Percentiles rank a stretch among this genome's conserved stretches.
Evolutionary conservation across 208 protist genomes (phyloP).

Genomic region (Tritrichomonas foetus): DNA sequence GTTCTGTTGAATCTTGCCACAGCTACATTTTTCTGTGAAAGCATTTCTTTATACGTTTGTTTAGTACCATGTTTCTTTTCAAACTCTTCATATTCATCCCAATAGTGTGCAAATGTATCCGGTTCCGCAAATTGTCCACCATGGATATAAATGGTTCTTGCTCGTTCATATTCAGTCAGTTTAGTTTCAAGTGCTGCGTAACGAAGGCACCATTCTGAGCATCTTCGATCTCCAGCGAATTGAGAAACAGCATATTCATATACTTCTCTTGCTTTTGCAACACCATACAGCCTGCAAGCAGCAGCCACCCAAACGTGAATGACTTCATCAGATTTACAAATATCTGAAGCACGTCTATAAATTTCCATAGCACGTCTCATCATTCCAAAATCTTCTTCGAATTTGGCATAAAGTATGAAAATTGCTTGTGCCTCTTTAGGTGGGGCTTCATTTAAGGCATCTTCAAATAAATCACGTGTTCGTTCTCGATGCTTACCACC

Average conservation of each 20-base stretch:
- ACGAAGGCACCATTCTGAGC: neutral
- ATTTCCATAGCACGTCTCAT: neutral
- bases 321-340: neutral
- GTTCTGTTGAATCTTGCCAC: neutral
- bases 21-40: slow-evolving; percentile 27
- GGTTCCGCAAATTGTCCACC: slow-evolving; percentile 35
- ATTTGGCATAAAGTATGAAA: neutral
- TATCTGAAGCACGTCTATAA: neutral
- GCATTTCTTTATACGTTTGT: slow-evolving; percentile 22
- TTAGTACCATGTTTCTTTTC: neutral
- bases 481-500: neutral
- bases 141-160: neutral
- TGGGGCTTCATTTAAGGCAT: neutral
- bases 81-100: neutral
- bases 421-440: neutral
- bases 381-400: slow-evolving; percentile 35
- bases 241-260: slow-evolving; percentile 20
- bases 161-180: neutral
- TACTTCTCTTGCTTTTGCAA: neutral
- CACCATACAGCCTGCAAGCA: neutral
- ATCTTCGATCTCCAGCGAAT: neutral
- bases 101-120: neutral
- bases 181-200: slow-evolving; percentile 23
- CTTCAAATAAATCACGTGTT: slow-evolving; percentile 35
- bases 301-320: neutral